Percentiles rank a stretch among this genome's conserved stretches.
Conservation (phyloP, 148 eudicot species). For the Chenopodium berlandieri region DNA sequence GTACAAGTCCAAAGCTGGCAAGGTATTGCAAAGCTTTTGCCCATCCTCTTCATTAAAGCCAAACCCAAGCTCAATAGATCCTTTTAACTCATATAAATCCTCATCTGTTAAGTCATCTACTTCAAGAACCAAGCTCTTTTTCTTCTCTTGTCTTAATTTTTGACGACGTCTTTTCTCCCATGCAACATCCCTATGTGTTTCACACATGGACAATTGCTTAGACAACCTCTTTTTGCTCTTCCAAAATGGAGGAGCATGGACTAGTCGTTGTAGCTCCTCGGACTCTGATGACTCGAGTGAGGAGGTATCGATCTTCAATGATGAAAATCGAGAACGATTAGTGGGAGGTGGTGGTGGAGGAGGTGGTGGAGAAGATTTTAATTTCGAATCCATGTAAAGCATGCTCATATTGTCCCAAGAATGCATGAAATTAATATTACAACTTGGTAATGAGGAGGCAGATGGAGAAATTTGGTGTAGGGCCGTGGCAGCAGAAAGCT, state of each 20-base stretch:
- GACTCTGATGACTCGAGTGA: conserved; percentile 25
- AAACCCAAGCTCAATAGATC: conserved; percentile 78
- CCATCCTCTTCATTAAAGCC: conserved; percentile 73
- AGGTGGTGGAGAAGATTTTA: background rate
- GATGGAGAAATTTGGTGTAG: background rate
- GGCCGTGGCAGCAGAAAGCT: conserved; percentile 34
- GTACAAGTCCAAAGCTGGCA: conserved; percentile 79
- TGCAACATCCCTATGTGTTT: conserved; percentile 53
- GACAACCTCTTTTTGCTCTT: conserved; percentile 44
- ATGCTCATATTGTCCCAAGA: background rate
- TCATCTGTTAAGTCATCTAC: conserved; percentile 53
- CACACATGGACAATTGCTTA: conserved; percentile 69
- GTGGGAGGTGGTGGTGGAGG: conserved; percentile 19
- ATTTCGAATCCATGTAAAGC: conserved; percentile 5
- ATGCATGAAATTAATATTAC: background rate
- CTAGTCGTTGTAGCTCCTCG: conserved; percentile 54
- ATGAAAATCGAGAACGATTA: background rate
- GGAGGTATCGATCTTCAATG: background rate
- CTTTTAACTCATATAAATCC: conserved; percentile 73
- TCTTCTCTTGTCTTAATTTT: conserved; percentile 38
- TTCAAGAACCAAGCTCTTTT: conserved; percentile 24
- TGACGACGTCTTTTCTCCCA: conserved; percentile 83
- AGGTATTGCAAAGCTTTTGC: conserved; percentile 49
- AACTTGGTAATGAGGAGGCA: background rate
- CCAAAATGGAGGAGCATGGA: conserved; percentile 60